These are phyloP conservation scores for Hypoxylon perforatum DNA, from an alignment of 495 filamentous ascomycete genomes.

Conservation along the genomic window DNA sequence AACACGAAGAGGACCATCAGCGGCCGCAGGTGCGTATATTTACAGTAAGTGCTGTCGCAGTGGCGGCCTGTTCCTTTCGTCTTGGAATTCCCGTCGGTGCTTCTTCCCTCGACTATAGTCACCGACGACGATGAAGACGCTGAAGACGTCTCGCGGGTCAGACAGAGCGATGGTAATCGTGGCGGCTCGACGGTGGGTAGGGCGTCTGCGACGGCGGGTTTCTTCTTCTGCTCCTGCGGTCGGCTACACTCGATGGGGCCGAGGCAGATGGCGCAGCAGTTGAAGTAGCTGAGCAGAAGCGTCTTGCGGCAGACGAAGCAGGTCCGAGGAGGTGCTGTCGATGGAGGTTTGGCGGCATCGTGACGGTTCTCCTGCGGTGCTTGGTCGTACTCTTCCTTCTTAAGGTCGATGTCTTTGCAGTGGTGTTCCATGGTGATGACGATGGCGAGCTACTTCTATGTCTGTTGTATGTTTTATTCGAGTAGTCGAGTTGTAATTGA, in stretches of 20 bases:
- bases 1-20: conserved; percentile 30
- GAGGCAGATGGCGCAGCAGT: conserved; percentile 39
- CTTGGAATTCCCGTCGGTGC: background rate
- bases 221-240: background rate
- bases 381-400: conserved; percentile 18
- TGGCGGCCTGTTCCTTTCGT: conserved; percentile 1
- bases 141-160: background rate
- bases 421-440: conserved; percentile 16
- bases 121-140: conserved; percentile 10
- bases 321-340: conserved; percentile 26
- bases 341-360: background rate
- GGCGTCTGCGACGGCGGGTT: background rate
- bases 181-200: conserved; percentile 5
- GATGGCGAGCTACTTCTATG: background rate
- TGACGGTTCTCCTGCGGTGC: background rate
- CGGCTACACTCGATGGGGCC: conserved; percentile 18
- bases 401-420: conserved; percentile 18
- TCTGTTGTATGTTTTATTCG: background rate
- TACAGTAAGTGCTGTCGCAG: conserved; percentile 28
- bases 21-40: conserved; percentile 24
- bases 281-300: conserved; percentile 41
- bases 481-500: background rate
- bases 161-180: background rate
- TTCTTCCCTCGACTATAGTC: background rate
- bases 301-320: conserved; percentile 50